phyloP scores from a whole-genome alignment of 768 basidiomycete genomes.

The Cystobasidium onofrii region DNA sequence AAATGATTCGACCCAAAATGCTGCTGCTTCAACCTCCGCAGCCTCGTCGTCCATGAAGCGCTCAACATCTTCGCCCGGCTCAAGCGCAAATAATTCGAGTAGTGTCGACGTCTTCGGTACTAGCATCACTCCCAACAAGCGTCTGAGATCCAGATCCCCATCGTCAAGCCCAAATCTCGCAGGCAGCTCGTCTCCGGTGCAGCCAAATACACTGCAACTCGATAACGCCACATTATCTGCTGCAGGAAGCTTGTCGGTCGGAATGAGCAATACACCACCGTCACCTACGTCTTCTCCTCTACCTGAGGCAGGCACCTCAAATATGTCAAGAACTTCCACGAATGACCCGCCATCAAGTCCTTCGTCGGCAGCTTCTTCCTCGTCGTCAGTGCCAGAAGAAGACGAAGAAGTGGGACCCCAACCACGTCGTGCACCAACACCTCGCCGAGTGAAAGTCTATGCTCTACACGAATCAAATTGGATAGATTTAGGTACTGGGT shows the following conservation, averaged over 20 bases:
- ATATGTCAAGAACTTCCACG: background rate
- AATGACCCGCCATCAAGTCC: background rate
- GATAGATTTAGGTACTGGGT: slow-evolving; percentile 94
- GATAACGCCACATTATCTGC: background rate
- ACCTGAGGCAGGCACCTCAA: background rate
- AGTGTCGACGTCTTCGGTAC: background rate
- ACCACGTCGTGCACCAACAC: background rate
- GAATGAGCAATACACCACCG: background rate
- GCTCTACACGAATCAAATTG: slow-evolving; percentile 82
- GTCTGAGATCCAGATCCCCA: background rate
- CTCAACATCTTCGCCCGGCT: background rate
- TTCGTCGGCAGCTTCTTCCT: background rate
- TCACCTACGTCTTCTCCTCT: background rate
- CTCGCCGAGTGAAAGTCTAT: slow-evolving; percentile 62
- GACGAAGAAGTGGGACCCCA: background rate
- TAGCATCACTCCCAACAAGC: background rate
- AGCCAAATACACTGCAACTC: background rate
- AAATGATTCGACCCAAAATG: background rate
- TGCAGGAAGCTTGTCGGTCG: background rate
- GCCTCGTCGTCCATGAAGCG: slow-evolving; percentile 5
- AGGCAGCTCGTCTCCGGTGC: background rate
- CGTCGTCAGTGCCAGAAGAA: background rate
- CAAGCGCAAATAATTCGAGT: background rate
- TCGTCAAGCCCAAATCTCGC: background rate
- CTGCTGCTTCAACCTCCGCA: background rate